Base-by-base conservation (phyloP, 257 asterid species). In the Paraleonurus japonicus region DNA sequence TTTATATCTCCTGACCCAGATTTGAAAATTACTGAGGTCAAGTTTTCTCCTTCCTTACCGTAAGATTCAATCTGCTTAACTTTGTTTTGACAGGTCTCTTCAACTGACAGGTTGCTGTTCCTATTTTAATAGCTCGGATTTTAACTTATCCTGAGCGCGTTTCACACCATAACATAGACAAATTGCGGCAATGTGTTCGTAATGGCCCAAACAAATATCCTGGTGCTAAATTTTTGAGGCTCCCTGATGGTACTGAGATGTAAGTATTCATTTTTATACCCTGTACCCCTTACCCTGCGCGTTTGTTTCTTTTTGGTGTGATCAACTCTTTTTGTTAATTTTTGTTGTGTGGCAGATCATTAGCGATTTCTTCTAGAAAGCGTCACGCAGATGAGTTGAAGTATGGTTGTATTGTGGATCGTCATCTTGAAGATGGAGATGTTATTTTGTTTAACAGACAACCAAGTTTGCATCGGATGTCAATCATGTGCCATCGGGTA, bases 381-480 rank as follows among this genome's bases (percentile, higher is more conserved):
- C 86, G 85, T 28, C 83, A 78, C 54, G 96, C 99, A 12, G 98
- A 91, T 74, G 92, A 84, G 76, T 82, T 94, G 85, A 83, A 85
- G 73, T 89, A 79, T 81, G 99, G 98, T 58, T 79, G 81, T 81
- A 82, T 88, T 73, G 98, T 94, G 68, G 74, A 81, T 76, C 96
- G 98, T 39, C 98, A 94, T 82, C 85, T 94, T 65, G 93, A 91
- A 85, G 96, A 94, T 84, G 99, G 99, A 61, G 99, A 94, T 58
- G 54, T 81, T 67, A 83, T 94, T 70, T 76, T 94, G 65, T 94
- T 94, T 75, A 94, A 94, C 70, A 87, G 99, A 75, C 99, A 94
- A 71, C 98, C 99, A 57, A 94, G 99, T 79, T 75, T 94, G 81
- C 99, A 94, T 82, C 84, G 98, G 78, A 94, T 94, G 98, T 94